These are phyloP conservation scores for Ogataea nitratoaversa DNA, from an alignment of 805 yeast genomes.

Conservation along the genomic window DNA sequence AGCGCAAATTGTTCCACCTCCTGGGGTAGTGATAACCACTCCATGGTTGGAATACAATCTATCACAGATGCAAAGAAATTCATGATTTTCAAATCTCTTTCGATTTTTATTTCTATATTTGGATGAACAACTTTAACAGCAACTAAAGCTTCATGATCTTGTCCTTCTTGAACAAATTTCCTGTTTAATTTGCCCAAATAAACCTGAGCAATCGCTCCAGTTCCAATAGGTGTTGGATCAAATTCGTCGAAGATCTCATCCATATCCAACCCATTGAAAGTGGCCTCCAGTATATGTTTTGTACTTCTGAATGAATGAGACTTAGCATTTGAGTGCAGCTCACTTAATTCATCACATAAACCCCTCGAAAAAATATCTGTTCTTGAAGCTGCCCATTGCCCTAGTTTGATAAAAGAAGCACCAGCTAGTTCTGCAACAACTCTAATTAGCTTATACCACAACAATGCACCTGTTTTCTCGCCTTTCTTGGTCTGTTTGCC, in stretches of 20 bases:
- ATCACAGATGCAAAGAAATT: slow-evolving; percentile 66
- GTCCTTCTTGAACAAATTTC: slow-evolving; percentile 28
- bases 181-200: slow-evolving; percentile 64
- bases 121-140: slow-evolving; percentile 96
- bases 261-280: slow-evolving; percentile 51
- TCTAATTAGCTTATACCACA: slow-evolving; percentile 70
- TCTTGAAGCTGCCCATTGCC: slow-evolving; percentile 99
- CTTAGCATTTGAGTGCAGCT: slow-evolving; percentile 78
- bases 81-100: slow-evolving; percentile 84
- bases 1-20: slow-evolving; percentile 86
- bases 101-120: slow-evolving; percentile 62
- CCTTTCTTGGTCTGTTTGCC: slow-evolving; percentile 40
- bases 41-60: slow-evolving; percentile 85
- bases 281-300: slow-evolving; percentile 47
- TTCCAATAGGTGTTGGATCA: slow-evolving; percentile 74
- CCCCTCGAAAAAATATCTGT: slow-evolving; percentile 84
- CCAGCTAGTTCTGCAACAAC: slow-evolving; percentile 79
- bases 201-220: slow-evolving; percentile 99
- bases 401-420: slow-evolving; percentile 85
- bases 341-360: slow-evolving; percentile 71
- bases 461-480: slow-evolving; percentile 55
- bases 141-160: slow-evolving; percentile 50
- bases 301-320: slow-evolving; percentile 68
- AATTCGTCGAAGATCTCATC: slow-evolving; percentile 82
- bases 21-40: slow-evolving; percentile 92